phyloP scores from a whole-genome alignment of 2,329 filamentous ascomycete species.

The Thelonectria rubi region DNA sequence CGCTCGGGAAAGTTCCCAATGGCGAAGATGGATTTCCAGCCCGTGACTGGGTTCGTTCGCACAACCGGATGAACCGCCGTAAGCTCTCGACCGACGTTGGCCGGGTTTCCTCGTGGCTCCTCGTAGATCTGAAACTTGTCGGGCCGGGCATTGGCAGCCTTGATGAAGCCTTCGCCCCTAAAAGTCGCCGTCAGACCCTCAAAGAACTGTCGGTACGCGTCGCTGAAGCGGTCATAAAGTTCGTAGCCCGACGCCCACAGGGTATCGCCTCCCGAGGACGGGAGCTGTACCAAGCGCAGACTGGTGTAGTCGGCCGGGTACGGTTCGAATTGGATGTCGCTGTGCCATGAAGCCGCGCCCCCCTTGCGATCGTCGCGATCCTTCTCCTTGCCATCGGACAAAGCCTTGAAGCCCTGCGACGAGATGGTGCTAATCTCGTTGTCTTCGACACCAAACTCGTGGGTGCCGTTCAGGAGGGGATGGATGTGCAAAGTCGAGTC shows the following conservation, averaged over 20 bases:
- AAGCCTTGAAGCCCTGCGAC: slow-evolving; percentile 43
- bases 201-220: slow-evolving; percentile 60
- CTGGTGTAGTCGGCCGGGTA: slow-evolving; percentile 66
- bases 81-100: slow-evolving; percentile 60
- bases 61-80: slow-evolving; percentile 63
- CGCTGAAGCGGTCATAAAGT: slow-evolving; percentile 64
- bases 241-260: slow-evolving; percentile 70
- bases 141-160: slow-evolving; percentile 37
- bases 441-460: slow-evolving; percentile 62
- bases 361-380: slow-evolving; percentile 42
- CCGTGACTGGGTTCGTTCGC: slow-evolving; percentile 69
- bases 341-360: slow-evolving; percentile 52
- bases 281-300: slow-evolving; percentile 61
- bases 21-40: slow-evolving; percentile 62
- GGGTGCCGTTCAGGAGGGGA: slow-evolving; percentile 62
- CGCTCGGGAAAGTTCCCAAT: slow-evolving; percentile 53
- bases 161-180: slow-evolving; percentile 32
- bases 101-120: slow-evolving; percentile 45
- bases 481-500: slow-evolving; percentile 69
- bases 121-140: slow-evolving; percentile 47
- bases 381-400: slow-evolving; percentile 11
- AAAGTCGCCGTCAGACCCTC: slow-evolving; percentile 61
- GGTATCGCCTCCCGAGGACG: slow-evolving; percentile 64
- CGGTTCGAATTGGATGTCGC: slow-evolving; percentile 67
- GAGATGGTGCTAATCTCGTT: slow-evolving; percentile 68